phyloP scores from a whole-genome alignment of 1,284 basidiomycete genomes.

The Takashimella tepidaria region DNA sequence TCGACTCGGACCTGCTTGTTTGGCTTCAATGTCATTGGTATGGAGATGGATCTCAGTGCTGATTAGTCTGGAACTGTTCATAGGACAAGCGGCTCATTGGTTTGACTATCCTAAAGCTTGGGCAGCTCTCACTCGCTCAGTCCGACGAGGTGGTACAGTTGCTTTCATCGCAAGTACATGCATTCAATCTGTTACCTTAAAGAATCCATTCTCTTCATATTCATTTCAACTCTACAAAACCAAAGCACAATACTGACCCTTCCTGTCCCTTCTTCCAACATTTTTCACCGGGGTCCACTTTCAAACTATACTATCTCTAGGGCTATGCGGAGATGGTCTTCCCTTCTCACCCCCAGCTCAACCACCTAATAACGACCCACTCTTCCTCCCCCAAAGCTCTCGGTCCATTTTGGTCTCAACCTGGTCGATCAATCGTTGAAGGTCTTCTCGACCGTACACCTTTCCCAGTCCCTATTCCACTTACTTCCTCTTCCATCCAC shows the following conservation, averaged over 20 bases:
- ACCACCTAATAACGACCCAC: slow-evolving; percentile 53
- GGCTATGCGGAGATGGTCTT: slow-evolving; percentile 75
- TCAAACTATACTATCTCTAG: slow-evolving; percentile 48
- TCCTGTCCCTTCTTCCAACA: too few relatives aligned
- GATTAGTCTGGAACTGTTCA: too few relatives aligned
- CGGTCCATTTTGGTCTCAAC: slow-evolving; percentile 73
- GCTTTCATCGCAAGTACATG: slow-evolving; percentile 64
- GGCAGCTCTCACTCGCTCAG: slow-evolving; percentile 61
- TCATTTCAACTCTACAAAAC: too few relatives aligned
- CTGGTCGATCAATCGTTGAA: slow-evolving; percentile 70
- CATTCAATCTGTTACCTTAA: neutral
- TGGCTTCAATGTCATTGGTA: too few relatives aligned
- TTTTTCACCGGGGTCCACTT: neutral
- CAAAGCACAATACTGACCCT: too few relatives aligned
- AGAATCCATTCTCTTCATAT: too few relatives aligned
- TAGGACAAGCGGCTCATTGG: slow-evolving; percentile 83
- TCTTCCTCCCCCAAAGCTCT: slow-evolving; percentile 50
- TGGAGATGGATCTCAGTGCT: too few relatives aligned
- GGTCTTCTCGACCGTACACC: slow-evolving; percentile 65
- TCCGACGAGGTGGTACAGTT: slow-evolving; percentile 63
- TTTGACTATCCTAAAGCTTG: slow-evolving; percentile 71
- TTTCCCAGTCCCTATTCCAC: slow-evolving; percentile 49
- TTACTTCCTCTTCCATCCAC: too few relatives aligned
- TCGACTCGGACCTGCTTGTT: neutral
- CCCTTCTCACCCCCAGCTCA: slow-evolving; percentile 56